phyloP scores from a whole-genome alignment of 2,329 filamentous ascomycete species.

The Paecilomyces fulvus region DNA sequence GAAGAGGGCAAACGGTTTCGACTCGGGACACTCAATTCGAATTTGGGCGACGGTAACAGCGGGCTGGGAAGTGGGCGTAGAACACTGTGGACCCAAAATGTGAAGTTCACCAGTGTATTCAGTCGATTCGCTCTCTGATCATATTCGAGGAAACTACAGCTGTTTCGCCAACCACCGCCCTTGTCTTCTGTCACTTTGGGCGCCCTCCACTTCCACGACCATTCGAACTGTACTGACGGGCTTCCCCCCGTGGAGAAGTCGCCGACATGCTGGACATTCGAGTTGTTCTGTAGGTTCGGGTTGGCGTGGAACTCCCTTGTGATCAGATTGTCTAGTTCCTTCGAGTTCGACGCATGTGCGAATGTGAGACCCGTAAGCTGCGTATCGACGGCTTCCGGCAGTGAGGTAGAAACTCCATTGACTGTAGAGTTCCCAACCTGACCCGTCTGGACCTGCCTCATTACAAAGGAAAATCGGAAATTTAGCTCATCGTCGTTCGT shows the following conservation, averaged over 20 bases:
- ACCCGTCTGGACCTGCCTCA: slow-evolving; percentile 48
- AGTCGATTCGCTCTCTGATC: slow-evolving; percentile 85
- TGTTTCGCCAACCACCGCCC: slow-evolving; percentile 89
- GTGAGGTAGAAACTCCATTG: slow-evolving; percentile 43
- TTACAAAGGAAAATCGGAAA: slow-evolving; percentile 86
- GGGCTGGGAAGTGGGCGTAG: slow-evolving; percentile 38
- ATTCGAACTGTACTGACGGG: slow-evolving; percentile 78
- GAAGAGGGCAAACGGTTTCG: slow-evolving; percentile 76
- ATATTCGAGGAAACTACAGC: slow-evolving; percentile 96
- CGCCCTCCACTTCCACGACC: slow-evolving; percentile 95
- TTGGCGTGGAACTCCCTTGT: slow-evolving; percentile 95
- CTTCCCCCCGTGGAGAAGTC: slow-evolving; percentile 80
- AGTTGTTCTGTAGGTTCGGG: slow-evolving; percentile 93
- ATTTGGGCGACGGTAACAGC: slow-evolving; percentile 60
- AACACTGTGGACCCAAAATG: slow-evolving; percentile 83
- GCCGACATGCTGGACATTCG: slow-evolving; percentile 91
- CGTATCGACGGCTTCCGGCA: slow-evolving; percentile 54
- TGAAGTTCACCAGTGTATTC: slow-evolving; percentile 82
- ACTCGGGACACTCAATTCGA: slow-evolving; percentile 64
- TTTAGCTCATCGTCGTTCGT: slow-evolving; percentile 84
- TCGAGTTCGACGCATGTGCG: slow-evolving; percentile 74
- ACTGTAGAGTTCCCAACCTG: slow-evolving; percentile 43
- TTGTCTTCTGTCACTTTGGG: slow-evolving; percentile 73
- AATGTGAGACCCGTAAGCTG: slow-evolving; percentile 83
- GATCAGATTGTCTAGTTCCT: slow-evolving; percentile 86